phyloP scores from a whole-genome alignment of 2,329 filamentous ascomycete species.

The Pseudofabraea citricarpa region DNA sequence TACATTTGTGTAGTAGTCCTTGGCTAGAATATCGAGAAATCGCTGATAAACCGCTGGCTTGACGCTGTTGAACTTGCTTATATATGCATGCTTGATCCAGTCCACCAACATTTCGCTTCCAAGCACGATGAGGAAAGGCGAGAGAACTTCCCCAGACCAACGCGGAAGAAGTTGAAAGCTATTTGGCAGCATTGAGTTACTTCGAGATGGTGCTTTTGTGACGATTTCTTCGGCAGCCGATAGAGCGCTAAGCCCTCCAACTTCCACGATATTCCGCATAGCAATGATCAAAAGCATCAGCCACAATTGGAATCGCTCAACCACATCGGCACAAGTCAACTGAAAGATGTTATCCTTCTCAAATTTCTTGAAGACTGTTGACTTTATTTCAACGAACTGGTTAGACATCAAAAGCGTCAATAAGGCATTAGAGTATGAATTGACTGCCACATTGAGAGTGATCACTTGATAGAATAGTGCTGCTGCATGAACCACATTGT shows the following conservation, averaged over 20 bases:
- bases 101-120: conserved; percentile 97
- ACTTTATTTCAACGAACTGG: conserved; percentile 98
- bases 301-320: conserved; percentile 96
- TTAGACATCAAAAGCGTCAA: conserved; percentile 91
- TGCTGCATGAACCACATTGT: conserved; percentile 83
- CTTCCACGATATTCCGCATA: conserved; percentile 92
- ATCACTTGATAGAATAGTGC: conserved; percentile 97
- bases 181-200: conserved; percentile 74
- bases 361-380: conserved; percentile 96
- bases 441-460: conserved; percentile 94
- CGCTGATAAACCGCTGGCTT: conserved; percentile 85
- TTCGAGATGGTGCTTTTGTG: conserved; percentile 55
- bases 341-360: conserved; percentile 98
- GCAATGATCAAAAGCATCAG: conserved; percentile 96
- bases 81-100: conserved; percentile 95
- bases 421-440: conserved; percentile 95
- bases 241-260: conserved; percentile 70
- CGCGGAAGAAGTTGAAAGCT: conserved; percentile 87
- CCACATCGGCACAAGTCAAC: conserved; percentile 91
- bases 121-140: conserved; percentile 88
- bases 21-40: conserved; percentile 89
- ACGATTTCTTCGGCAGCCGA: conserved; percentile 35
- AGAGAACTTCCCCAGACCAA: conserved; percentile 84
- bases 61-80: conserved; percentile 97
- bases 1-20: conserved; percentile 95